Evolutionary conservation across 345 rosid species (phyloP).

Genomic region (Conringia planisiliqua): DNA sequence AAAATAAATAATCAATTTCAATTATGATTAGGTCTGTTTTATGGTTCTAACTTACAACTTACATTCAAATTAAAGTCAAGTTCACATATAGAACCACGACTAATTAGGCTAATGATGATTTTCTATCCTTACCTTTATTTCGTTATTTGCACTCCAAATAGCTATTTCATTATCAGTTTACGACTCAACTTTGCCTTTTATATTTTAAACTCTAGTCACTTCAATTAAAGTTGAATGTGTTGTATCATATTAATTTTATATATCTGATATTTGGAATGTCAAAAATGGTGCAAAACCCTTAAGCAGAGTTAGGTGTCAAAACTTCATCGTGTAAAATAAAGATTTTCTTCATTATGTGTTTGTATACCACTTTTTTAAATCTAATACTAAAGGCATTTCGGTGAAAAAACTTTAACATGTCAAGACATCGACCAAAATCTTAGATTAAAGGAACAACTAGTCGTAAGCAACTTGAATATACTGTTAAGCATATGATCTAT

Average conservation of each 20-base stretch:
- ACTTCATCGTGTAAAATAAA: background rate
- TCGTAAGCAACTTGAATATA: background rate
- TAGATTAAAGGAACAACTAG: background rate
- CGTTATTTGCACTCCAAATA: slow-evolving; percentile 25
- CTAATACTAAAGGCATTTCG: background rate
- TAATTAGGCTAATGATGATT: slow-evolving; percentile 21
- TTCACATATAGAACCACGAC: slow-evolving; percentile 23
- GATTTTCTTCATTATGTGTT: background rate
- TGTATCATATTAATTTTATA: background rate
- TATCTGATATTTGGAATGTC: background rate
- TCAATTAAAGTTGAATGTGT: background rate
- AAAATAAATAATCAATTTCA: slow-evolving; percentile 24
- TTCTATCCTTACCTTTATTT: slow-evolving; percentile 12
- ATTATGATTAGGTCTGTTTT: slow-evolving; percentile 34
- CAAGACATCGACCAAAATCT: background rate
- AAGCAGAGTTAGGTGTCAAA: background rate
- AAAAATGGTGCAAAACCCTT: background rate
- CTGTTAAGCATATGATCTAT: background rate
- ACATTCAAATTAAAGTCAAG: slow-evolving; percentile 31
- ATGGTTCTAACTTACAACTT: slow-evolving; percentile 36
- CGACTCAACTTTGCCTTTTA: background rate
- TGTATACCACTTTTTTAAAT: background rate
- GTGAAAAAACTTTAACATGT: background rate
- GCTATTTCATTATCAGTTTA: slow-evolving; percentile 1
- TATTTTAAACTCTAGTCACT: background rate